Evolutionary conservation across 139 green algal genomes (phyloP), one percentile per base, ranked within the genome.

Genomic region (Limnomonas spitsbergensis): DNA sequence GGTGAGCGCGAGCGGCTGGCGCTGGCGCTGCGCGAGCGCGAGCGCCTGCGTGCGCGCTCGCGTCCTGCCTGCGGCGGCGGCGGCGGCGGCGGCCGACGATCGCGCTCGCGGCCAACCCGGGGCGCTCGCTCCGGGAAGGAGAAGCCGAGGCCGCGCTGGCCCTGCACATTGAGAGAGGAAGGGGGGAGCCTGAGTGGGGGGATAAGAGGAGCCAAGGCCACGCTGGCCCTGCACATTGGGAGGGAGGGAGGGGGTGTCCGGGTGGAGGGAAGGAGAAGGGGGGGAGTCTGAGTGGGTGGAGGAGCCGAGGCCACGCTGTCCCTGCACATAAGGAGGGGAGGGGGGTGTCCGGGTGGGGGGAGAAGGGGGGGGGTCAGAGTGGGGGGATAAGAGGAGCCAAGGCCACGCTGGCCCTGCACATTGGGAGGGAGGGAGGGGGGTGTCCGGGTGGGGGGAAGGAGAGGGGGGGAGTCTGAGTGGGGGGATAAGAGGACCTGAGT

Each of bases 401-500:
- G 72, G 6, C 88, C 88, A 9, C 71, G 34, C 35, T 80, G 76
- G 38, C 71, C 73, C 20, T 68, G 56, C 0, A n/a, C n/a, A n/a
- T n/a, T n/a, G n/a, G n/a, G n/a, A n/a, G n/a, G n/a, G n/a, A n/a
- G n/a, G n/a, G n/a, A n/a, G n/a, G n/a, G n/a, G n/a, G n/a, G n/a
- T n/a, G n/a, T n/a, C n/a, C n/a, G n/a, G n/a, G n/a, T n/a, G n/a
- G n/a, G n/a, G n/a, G n/a, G n/a, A n/a, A n/a, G n/a, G n/a, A n/a
- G n/a, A n/a, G n/a, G n/a, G n/a, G n/a, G n/a, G n/a, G n/a, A n/a
- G n/a, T n/a, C n/a, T n/a, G n/a, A n/a, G n/a, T n/a, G n/a, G n/a
- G n/a, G n/a, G 67, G n/a, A n/a, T n/a, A n/a, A n/a, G 67, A n/a
- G 53, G 88, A 92, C 0, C 88, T 85, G 70, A 92, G 72, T 3